phyloP scores from a whole-genome alignment of 2,329 filamentous ascomycete species.

The Raffaelea ambrosiae region DNA sequence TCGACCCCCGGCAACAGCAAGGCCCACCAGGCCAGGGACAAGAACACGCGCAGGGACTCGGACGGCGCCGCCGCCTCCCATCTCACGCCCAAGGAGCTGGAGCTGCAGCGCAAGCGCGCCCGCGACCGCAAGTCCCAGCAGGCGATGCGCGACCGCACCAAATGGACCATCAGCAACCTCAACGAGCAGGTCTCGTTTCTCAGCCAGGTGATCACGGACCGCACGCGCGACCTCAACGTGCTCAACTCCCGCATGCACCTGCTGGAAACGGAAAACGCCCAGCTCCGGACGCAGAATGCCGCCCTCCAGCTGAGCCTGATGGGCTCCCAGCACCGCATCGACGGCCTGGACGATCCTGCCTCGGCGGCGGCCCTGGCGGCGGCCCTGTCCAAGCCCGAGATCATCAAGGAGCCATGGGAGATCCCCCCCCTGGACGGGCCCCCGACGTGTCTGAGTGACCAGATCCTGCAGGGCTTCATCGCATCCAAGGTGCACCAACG shows the following conservation, averaged over 20 bases:
- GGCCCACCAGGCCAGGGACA: neutral
- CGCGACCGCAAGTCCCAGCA: conserved; percentile 23
- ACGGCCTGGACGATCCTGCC: neutral
- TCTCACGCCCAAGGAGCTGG: conserved; percentile 11
- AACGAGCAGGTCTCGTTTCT: conserved; percentile 20
- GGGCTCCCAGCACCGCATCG: conserved; percentile 8
- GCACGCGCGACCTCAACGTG: conserved; percentile 10
- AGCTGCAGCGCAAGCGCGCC: conserved; percentile 22
- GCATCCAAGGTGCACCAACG: conserved; percentile 13
- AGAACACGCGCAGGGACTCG: neutral
- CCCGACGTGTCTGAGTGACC: conserved; percentile 18
- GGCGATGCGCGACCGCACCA: conserved; percentile 24
- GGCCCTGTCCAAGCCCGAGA: neutral
- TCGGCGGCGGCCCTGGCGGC: neutral
- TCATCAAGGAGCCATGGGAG: conserved; percentile 17
- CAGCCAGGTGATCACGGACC: conserved; percentile 16
- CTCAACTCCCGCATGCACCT: conserved; percentile 14
- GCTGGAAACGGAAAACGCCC: conserved; percentile 19
- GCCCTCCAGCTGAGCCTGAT: conserved; percentile 20
- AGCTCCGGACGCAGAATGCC: conserved; percentile 20
- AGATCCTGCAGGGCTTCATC: conserved; percentile 21
- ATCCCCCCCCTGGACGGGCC: conserved; percentile 16
- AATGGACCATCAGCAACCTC: conserved; percentile 20
- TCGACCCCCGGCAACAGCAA: neutral
- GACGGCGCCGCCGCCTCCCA: neutral